These are phyloP conservation scores for Alternaria sp. DNA, from an alignment of 2,329 filamentous ascomycete genomes.

Conservation along the genomic window DNA sequence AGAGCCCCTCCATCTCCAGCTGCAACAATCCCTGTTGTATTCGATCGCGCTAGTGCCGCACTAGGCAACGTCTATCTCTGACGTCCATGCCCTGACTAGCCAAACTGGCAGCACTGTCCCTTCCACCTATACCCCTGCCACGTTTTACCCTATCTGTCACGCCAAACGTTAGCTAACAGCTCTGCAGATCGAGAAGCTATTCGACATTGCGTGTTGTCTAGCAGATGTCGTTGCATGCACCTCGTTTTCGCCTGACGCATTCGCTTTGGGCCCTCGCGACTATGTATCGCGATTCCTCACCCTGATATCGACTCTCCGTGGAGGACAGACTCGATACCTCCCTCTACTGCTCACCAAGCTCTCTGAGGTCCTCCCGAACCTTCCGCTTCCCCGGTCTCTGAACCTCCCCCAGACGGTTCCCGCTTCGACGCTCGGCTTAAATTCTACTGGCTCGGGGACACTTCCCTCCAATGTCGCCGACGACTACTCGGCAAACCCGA, in stretches of 20 bases:
- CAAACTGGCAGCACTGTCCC: slow-evolving; percentile 20
- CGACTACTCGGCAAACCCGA: slow-evolving; percentile 34
- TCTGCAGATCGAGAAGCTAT: slow-evolving; percentile 74
- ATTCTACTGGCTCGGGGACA: slow-evolving; percentile 29
- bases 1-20: slow-evolving; percentile 24
- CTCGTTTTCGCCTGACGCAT: slow-evolving; percentile 62
- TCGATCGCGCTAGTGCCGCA: slow-evolving; percentile 27
- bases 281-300: slow-evolving; percentile 72
- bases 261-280: slow-evolving; percentile 67
- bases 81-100: slow-evolving; percentile 29
- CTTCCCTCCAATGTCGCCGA: slow-evolving; percentile 40
- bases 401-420: slow-evolving; percentile 38
- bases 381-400: slow-evolving; percentile 45
- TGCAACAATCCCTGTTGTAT: slow-evolving; percentile 29
- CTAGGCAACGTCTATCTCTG: slow-evolving; percentile 38
- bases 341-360: slow-evolving; percentile 79
- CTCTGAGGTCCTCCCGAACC: slow-evolving; percentile 69
- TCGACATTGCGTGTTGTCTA: slow-evolving; percentile 76
- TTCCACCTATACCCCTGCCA: slow-evolving; percentile 16
- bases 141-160: slow-evolving; percentile 24
- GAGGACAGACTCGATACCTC: slow-evolving; percentile 76
- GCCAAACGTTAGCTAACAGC: slow-evolving; percentile 32
- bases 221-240: slow-evolving; percentile 73
- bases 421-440: slow-evolving; percentile 35
- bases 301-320: slow-evolving; percentile 73